These are phyloP conservation scores for Farysia itapuensis DNA, from an alignment of 1,284 basidiomycete species.

Conservation along the genomic window DNA sequence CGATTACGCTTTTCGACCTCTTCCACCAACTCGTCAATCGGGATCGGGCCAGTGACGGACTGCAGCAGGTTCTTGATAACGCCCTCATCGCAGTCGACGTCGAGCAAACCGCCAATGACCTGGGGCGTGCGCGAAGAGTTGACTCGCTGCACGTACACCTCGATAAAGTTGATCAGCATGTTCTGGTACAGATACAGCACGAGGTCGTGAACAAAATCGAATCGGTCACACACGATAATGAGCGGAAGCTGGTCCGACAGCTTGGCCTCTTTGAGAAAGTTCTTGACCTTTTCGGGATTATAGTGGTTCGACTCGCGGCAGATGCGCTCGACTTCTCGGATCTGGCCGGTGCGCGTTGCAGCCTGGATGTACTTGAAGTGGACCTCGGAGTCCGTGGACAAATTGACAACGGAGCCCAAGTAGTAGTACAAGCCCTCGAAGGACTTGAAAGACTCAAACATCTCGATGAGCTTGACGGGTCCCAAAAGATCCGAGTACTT, in stretches of 20 bases:
- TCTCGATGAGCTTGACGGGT: conserved; percentile 94
- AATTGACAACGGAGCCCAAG: conserved; percentile 94
- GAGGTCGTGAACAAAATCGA: conserved; percentile 99
- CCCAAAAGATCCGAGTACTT: conserved; percentile 99
- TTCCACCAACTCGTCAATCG: conserved; percentile 74
- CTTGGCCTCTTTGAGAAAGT: conserved; percentile 95
- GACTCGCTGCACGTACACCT: conserved; percentile 97
- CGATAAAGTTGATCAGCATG: conserved; percentile 93
- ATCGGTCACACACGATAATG: conserved; percentile 99
- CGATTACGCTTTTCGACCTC: conserved; percentile 87
- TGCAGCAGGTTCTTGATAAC: conserved; percentile 92
- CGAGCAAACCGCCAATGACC: conserved; percentile 92
- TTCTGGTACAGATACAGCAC: conserved; percentile 99
- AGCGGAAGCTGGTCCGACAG: conserved; percentile 94
- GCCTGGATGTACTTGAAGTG: conserved; percentile 99
- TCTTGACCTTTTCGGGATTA: conserved; percentile 99
- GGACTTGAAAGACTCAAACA: conserved; percentile 98
- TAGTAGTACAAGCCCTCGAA: conserved; percentile 99
- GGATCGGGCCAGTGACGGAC: conserved; percentile 95
- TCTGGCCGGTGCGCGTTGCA: conserved; percentile 95
- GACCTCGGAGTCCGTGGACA: conserved; percentile 93
- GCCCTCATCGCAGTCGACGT: conserved; percentile 93
- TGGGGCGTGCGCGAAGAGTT: conserved; percentile 98
- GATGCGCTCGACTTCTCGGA: conserved; percentile 97
- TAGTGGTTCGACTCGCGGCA: conserved; percentile 96